These are phyloP conservation scores for Neonectria punicea DNA, from an alignment of 2,329 filamentous ascomycete genomes.

Conservation along the genomic window DNA sequence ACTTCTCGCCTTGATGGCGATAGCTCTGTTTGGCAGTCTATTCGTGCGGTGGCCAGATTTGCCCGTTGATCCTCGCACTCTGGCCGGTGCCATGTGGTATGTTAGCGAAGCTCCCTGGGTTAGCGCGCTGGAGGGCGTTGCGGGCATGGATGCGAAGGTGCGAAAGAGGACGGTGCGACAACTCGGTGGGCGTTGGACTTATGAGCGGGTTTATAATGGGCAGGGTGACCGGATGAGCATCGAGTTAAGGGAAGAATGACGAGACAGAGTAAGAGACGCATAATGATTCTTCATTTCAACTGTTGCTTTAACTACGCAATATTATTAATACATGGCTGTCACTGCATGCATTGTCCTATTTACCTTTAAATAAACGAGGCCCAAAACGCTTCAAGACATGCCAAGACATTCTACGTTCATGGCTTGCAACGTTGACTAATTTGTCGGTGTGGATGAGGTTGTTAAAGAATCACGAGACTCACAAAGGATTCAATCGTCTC, in stretches of 20 bases:
- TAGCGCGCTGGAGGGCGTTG: slow-evolving; percentile 3
- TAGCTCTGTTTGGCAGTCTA: slow-evolving; percentile 51
- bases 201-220: background rate
- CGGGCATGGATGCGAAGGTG: background rate
- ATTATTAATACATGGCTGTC: too few species aligned
- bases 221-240: too few species aligned
- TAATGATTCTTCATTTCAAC: too few species aligned
- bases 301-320: too few species aligned
- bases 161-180: background rate
- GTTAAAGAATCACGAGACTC: background rate
- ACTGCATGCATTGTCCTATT: too few species aligned
- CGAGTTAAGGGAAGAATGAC: too few species aligned
- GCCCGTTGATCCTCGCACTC: slow-evolving; percentile 57
- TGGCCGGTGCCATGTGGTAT: slow-evolving; percentile 58
- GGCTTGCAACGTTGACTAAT: too few species aligned
- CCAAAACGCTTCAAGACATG: too few species aligned
- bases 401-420: too few species aligned
- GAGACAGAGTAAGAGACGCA: too few species aligned
- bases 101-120: slow-evolving; percentile 34
- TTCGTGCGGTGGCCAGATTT: slow-evolving; percentile 55
- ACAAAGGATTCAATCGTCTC: background rate
- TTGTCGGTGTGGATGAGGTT: too few species aligned
- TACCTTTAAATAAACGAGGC: too few species aligned
- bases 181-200: slow-evolving; percentile 7
- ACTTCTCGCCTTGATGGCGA: slow-evolving; percentile 54